Evolutionary conservation across 805 yeast species (phyloP).

Genomic region (Cyberlindnera amylophila): DNA sequence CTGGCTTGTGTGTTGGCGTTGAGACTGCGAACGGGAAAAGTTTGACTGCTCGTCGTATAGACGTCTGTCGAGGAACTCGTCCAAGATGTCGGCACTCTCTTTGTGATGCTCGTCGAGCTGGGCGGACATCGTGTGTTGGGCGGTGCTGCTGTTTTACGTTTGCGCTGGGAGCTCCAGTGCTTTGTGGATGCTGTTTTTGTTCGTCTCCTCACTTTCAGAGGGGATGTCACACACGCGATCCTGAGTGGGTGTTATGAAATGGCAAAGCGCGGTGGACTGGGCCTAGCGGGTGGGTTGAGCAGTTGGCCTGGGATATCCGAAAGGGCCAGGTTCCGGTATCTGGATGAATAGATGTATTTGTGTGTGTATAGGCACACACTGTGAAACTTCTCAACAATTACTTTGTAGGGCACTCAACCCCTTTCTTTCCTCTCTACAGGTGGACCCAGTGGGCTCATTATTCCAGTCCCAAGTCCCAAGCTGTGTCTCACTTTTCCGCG

Average conservation of each 20-base stretch:
- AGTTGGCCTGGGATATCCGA: no score
- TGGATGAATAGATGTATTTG: no score
- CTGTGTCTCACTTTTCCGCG: no score
- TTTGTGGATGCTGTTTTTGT: not conserved
- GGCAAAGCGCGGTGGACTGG: not conserved
- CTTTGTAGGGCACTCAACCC: no score
- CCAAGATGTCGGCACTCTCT: constrained; percentile 40
- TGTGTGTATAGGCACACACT: no score
- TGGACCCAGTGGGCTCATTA: not conserved
- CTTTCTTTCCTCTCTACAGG: not conserved
- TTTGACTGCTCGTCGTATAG: constrained; percentile 22
- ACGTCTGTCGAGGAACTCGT: constrained; percentile 37
- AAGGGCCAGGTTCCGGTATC: no score
- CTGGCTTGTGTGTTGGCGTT: constrained; percentile 1
- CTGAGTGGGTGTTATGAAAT: not conserved
- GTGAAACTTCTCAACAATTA: no score
- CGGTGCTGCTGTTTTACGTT: not conserved
- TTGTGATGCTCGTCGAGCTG: constrained; percentile 22
- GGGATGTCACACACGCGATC: not conserved
- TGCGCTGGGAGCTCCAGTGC: not conserved
- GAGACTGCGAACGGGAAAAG: constrained; percentile 5
- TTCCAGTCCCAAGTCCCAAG: not conserved
- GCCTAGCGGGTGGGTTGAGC: not conserved
- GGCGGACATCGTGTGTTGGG: constrained; percentile 13
- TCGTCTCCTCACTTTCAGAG: no score